These are phyloP conservation scores for Pseudogymnoascus sp. DNA, from an alignment of 2,329 filamentous ascomycete species.

Conservation along the genomic window DNA sequence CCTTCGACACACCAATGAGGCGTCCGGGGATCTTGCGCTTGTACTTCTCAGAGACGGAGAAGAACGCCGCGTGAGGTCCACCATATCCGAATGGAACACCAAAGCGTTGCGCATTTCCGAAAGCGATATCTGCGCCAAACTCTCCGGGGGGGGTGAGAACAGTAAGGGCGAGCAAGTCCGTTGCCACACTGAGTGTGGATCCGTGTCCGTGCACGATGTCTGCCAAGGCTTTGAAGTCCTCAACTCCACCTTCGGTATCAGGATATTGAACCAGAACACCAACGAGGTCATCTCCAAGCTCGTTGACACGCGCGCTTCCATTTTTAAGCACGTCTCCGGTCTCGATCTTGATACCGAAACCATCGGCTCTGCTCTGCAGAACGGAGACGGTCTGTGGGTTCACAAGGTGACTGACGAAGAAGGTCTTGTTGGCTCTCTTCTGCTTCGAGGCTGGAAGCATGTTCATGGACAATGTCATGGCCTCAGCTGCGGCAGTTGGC, in stretches of 20 bases:
- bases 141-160: conserved; percentile 84
- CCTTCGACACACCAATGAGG: conserved; percentile 84
- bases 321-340: conserved; percentile 64
- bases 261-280: conserved; percentile 95
- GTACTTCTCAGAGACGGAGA: conserved; percentile 81
- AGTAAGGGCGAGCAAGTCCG: conserved; percentile 81
- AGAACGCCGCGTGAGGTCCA: conserved; percentile 95
- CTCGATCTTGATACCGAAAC: conserved; percentile 79
- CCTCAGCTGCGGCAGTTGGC: conserved; percentile 85
- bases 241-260: conserved; percentile 74
- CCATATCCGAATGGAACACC: conserved; percentile 89
- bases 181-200: conserved; percentile 77
- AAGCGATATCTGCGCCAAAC: conserved; percentile 91
- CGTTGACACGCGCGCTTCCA: conserved; percentile 58
- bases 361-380: conserved; percentile 75
- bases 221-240: conserved; percentile 67
- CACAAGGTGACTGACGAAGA: conserved; percentile 72
- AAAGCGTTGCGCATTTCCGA: conserved; percentile 85
- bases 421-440: conserved; percentile 70
- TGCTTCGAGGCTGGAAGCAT: conserved; percentile 63
- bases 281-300: conserved; percentile 72
- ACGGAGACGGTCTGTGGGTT: conserved; percentile 84
- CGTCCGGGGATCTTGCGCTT: conserved; percentile 93
- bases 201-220: conserved; percentile 71
- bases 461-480: conserved; percentile 88